phyloP scores from a whole-genome alignment of 768 basidiomycete species.

The Boletus pseudopeckii region DNA sequence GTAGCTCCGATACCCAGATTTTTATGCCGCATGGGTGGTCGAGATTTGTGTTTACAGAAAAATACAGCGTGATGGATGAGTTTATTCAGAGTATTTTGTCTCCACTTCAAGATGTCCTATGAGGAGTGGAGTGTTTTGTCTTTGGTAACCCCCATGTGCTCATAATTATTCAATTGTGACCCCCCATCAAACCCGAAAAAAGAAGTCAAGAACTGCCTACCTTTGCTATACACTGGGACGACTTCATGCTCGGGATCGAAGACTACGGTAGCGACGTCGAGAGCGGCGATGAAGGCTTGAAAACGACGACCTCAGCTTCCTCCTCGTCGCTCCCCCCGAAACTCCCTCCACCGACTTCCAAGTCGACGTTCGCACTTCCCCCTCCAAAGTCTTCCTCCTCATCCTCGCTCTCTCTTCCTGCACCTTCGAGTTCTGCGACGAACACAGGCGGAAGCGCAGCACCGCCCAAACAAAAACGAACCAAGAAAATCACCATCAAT shows the following conservation, averaged over 20 bases:
- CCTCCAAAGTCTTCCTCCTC: constrained; percentile 30
- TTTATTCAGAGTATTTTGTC: too few relatives aligned
- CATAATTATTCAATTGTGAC: too few relatives aligned
- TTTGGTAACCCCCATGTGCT: too few relatives aligned
- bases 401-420: constrained; percentile 30
- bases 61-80: too few relatives aligned
- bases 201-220: too few relatives aligned
- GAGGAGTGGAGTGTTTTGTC: too few relatives aligned
- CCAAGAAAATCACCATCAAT: constrained; percentile 42
- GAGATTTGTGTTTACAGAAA: too few relatives aligned
- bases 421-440: constrained; percentile 6
- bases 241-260: constrained; percentile 67
- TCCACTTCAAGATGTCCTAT: too few relatives aligned
- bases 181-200: too few relatives aligned
- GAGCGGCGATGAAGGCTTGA: constrained; percentile 43
- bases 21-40: too few relatives aligned
- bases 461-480: constrained; percentile 39
- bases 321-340: constrained; percentile 15
- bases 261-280: constrained; percentile 75
- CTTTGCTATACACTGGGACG: not conserved
- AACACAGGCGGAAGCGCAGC: constrained; percentile 8
- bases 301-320: not conserved
- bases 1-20: too few relatives aligned
- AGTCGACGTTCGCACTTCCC: constrained; percentile 35
- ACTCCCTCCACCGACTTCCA: constrained; percentile 29